These are phyloP conservation scores for Isabelozyma rhagii DNA, from an alignment of 805 yeast species.

Conservation along the genomic window DNA sequence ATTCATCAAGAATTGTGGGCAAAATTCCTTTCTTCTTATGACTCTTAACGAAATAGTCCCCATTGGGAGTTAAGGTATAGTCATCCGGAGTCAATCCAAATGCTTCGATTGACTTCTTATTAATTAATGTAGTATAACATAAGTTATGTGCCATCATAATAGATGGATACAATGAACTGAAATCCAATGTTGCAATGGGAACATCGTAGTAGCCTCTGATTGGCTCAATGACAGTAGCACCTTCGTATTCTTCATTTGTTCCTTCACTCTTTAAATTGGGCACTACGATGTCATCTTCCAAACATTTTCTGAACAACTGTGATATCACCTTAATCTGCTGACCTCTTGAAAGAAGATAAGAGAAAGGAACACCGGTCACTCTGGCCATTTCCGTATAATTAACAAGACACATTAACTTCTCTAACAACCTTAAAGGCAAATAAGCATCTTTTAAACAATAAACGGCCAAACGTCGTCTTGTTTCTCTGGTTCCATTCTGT, in stretches of 20 bases:
- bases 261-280: slow-evolving; percentile 88
- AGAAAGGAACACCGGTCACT: slow-evolving; percentile 97
- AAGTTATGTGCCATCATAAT: slow-evolving; percentile 99
- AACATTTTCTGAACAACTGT: slow-evolving; percentile 89
- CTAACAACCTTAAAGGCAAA: slow-evolving; percentile 81
- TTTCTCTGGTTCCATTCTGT: slow-evolving; percentile 88
- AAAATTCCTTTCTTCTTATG: slow-evolving; percentile 74
- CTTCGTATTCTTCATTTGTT: slow-evolving; percentile 89
- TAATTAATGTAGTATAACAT: slow-evolving; percentile 88
- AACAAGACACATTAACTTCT: slow-evolving; percentile 92
- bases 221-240: slow-evolving; percentile 99
- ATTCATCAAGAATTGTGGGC: slow-evolving; percentile 88
- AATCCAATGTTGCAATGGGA: slow-evolving; percentile 97
- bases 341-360: slow-evolving; percentile 84
- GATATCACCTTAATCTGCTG: slow-evolving; percentile 98
- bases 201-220: slow-evolving; percentile 91
- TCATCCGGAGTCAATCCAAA: slow-evolving; percentile 66
- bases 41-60: slow-evolving; percentile 81
- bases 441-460: slow-evolving; percentile 97
- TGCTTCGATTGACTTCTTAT: slow-evolving; percentile 63
- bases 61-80: slow-evolving; percentile 85
- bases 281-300: slow-evolving; percentile 78
- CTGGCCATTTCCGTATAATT: slow-evolving; percentile 99
- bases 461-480: slow-evolving; percentile 92
- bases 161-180: slow-evolving; percentile 95